Conservation (phyloP, 2,329 filamentous ascomycete species). For the Cyanodermella asteris region DNA sequence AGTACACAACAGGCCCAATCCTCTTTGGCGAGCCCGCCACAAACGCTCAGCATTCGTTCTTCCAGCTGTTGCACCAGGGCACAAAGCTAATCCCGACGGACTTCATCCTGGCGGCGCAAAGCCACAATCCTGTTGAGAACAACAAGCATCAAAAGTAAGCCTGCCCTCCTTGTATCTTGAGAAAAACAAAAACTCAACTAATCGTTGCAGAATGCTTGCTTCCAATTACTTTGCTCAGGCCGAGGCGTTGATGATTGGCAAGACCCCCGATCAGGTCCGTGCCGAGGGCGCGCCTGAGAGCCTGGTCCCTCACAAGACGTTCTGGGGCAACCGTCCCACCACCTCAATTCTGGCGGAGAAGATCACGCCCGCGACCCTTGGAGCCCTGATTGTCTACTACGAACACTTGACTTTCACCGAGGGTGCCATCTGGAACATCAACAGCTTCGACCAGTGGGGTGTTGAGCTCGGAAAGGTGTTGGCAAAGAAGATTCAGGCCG, state of each 20-base stretch:
- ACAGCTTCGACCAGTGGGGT: constrained; percentile 99
- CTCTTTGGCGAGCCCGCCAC: constrained; percentile 96
- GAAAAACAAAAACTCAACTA: neutral
- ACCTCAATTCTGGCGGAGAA: constrained; percentile 83
- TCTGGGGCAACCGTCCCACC: constrained; percentile 90
- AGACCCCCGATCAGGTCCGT: constrained; percentile 25
- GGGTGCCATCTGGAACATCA: constrained; percentile 97
- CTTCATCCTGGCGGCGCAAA: constrained; percentile 90
- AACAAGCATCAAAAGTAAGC: constrained; percentile 72
- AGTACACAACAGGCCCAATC: constrained; percentile 92
- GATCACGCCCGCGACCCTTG: constrained; percentile 84
- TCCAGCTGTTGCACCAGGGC: constrained; percentile 96
- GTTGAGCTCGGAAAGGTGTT: constrained; percentile 93
- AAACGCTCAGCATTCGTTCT: constrained; percentile 99
- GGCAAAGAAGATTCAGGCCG: constrained; percentile 72
- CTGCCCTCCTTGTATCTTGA: neutral
- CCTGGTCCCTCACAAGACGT: constrained; percentile 93
- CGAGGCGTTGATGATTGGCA: constrained; percentile 31
- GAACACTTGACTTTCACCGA: constrained; percentile 97
- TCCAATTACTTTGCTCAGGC: constrained; percentile 29
- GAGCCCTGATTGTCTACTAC: constrained; percentile 94
- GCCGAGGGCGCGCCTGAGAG: constrained; percentile 24
- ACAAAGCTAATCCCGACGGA: constrained; percentile 97
- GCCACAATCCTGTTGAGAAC: constrained; percentile 81
- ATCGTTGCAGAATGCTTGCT: constrained; percentile 19